phyloP scores from a whole-genome alignment of 208 protist species.

The Vickermania ingenoplastis region DNA sequence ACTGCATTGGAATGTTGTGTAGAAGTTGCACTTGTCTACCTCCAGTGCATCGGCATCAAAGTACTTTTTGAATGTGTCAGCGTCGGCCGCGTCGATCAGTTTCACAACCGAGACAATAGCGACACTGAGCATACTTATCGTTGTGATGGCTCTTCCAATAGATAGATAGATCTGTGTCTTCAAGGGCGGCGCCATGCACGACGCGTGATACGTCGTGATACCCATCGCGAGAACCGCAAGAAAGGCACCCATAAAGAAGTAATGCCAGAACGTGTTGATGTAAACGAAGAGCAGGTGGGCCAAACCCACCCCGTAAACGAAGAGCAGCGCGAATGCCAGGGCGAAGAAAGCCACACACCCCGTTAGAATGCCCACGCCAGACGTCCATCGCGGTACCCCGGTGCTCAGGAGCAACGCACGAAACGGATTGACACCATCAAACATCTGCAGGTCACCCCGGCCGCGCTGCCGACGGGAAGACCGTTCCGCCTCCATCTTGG shows the following conservation, averaged over 20 bases:
- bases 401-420: not conserved
- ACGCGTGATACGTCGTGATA: not conserved
- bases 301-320: not conserved
- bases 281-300: not conserved
- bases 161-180: not conserved
- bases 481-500: slow-evolving; percentile 18
- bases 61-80: not conserved
- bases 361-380: not conserved
- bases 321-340: not conserved
- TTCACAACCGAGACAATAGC: not conserved
- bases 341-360: not conserved
- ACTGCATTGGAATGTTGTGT: not conserved
- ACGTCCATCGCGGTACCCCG: not conserved
- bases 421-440: not conserved
- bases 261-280: not conserved
- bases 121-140: not conserved
- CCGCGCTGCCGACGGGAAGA: not conserved
- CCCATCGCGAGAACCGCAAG: not conserved
- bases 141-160: not conserved
- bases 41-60: not conserved
- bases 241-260: not conserved
- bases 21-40: not conserved
- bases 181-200: not conserved
- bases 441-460: not conserved
- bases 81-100: not conserved